A percentile compares a stretch with the other conserved stretches of the same genome.
phyloP scores from a whole-genome alignment of 177 flowering plant species.

The Tripterygium wilfordii region DNA sequence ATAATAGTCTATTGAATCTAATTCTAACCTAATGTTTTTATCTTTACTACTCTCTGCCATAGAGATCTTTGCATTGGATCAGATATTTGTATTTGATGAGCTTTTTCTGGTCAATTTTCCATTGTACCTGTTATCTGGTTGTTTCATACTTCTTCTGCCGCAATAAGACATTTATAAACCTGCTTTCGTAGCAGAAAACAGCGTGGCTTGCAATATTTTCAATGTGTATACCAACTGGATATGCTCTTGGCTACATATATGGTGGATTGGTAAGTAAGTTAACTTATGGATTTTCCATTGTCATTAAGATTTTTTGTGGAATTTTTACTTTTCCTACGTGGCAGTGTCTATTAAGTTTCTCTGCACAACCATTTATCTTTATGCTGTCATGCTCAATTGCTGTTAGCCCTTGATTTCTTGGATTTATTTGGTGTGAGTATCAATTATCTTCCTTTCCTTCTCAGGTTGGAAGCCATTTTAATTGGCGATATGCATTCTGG shows the following conservation, averaged over 20 bases:
- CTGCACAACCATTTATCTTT: too few species aligned
- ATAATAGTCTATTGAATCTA: too few species aligned
- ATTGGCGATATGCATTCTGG: conserved; percentile 91
- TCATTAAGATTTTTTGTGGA: too few species aligned
- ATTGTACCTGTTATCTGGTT: background rate
- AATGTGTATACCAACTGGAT: conserved; percentile 94
- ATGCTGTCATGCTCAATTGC: background rate
- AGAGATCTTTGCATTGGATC: too few species aligned
- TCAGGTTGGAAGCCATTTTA: conserved; percentile 65
- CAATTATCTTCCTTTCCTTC: background rate
- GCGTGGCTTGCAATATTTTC: conserved; percentile 91
- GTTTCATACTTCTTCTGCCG: background rate
- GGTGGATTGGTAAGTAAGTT: conserved; percentile 80
- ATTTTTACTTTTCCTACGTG: too few species aligned
- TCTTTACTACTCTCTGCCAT: too few species aligned
- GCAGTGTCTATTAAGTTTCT: too few species aligned
- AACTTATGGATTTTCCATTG: background rate
- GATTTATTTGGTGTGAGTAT: background rate
- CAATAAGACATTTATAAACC: background rate
- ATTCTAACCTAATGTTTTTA: too few species aligned
- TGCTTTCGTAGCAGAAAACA: conserved; percentile 57
- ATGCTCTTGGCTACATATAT: conserved; percentile 90
- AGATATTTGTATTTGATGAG: too few species aligned
- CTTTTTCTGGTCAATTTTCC: too few species aligned
- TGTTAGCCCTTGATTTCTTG: background rate